Percentiles rank a stretch among this genome's conserved stretches.
Evolutionary conservation across 306 rosid species (phyloP).

Genomic region (Dicorynia guianensis): DNA sequence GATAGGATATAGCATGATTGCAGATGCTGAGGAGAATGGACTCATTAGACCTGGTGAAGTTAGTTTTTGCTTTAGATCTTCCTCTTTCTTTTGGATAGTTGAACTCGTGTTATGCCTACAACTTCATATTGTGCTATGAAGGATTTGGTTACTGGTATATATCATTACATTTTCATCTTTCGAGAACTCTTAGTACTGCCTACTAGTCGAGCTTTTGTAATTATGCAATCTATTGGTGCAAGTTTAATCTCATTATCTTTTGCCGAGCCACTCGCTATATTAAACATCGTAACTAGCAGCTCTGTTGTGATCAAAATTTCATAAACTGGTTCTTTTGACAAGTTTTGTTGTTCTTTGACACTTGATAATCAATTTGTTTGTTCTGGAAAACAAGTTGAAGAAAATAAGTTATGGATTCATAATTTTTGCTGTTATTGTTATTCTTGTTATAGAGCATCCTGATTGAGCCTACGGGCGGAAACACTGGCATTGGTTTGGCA

Average conservation of each 20-base stretch:
- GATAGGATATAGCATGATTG: conserved; percentile 82
- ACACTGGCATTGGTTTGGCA: conserved; percentile 93
- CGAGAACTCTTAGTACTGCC: background rate
- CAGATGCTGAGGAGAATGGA: conserved; percentile 80
- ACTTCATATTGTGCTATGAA: background rate
- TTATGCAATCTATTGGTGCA: too few species aligned
- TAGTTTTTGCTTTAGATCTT: conserved; percentile 43
- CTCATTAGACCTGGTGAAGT: conserved; percentile 79
- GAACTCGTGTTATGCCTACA: conserved; percentile 1
- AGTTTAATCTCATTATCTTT: too few species aligned
- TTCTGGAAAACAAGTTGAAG: background rate
- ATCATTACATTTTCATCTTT: background rate
- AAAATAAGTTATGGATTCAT: conserved; percentile 29
- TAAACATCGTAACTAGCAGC: too few species aligned
- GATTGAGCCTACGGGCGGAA: conserved; percentile 90
- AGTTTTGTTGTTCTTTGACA: background rate
- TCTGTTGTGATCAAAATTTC: too few species aligned
- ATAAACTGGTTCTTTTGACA: background rate
- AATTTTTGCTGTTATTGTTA: conserved; percentile 11
- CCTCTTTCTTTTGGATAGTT: conserved; percentile 20
- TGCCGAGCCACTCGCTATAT: too few species aligned
- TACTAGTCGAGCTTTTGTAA: too few species aligned
- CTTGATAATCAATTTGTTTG: background rate
- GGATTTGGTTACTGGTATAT: background rate
- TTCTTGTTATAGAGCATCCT: conserved; percentile 70